Base-by-base conservation (phyloP, 2,329 filamentous ascomycete species). In the Cryphonectria naterciae region DNA sequence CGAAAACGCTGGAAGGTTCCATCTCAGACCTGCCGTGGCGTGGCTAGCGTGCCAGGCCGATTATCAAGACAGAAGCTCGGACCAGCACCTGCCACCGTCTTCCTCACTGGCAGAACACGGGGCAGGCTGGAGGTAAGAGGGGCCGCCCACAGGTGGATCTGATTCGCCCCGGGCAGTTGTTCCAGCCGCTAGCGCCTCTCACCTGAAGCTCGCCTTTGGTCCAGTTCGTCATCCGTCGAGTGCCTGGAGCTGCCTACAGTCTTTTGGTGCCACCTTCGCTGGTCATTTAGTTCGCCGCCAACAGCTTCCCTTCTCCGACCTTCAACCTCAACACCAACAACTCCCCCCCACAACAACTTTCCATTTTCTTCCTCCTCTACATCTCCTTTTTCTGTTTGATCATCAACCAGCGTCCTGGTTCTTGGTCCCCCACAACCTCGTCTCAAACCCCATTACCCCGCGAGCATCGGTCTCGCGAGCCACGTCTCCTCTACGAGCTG, bases 151-250 rank as follows among this genome's bases (percentile, higher is more conserved):
- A 61, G 32, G 68, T 65, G 70, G 68, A 69, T 64, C 68, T 69
- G 67, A 68, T 54, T 68, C 61, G 67, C 60, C 67, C 67, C 67
- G 67, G 67, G 46, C 60, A 39, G 67, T 68, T 68, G 60, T 68
- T 68, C 67, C 67, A 68, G 67, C 60, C 64, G 64, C 49, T 66
- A 66, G 64, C 64, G 64, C 49, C 28, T 39, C 37, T 66, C 60
- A 46, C 60, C 60, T 43, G 49, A 28, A 65, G 13, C 49, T 46
- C 49, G 56, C 52, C 68, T 66, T 60, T 64, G 62, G 64, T 65
- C 68, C 49, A 72, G 66, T 56, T 72, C 69, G 68, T 72, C 70
- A 68, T 72, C 68, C 65, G 54, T 68, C 65, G 69, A 68, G 58
- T 72, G 70, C 70, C 70, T 70, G 65, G 70, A 67, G 37, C 61